phyloP scores from a whole-genome alignment of 768 basidiomycete species.

The Zangia roseola region DNA sequence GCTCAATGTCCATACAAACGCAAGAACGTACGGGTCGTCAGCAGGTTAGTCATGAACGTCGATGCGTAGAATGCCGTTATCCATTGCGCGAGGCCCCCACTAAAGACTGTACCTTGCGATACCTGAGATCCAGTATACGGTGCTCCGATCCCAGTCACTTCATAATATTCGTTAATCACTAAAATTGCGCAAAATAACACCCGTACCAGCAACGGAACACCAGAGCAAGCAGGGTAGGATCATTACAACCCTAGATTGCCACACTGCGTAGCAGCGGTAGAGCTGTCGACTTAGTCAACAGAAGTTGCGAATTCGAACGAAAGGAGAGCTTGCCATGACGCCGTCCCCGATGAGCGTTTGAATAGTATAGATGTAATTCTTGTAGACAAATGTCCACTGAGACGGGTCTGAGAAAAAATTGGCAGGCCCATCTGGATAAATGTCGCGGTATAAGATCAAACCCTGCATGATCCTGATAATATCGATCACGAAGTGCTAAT shows the following conservation, averaged over 20 bases:
- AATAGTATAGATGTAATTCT: slow-evolving; percentile 12
- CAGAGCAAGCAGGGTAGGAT: slow-evolving; percentile 24
- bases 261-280: slow-evolving; percentile 25
- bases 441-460: slow-evolving; percentile 11
- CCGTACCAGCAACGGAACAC: slow-evolving; percentile 20
- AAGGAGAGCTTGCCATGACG: slow-evolving; percentile 17
- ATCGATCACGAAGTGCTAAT: slow-evolving; percentile 17
- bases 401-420: slow-evolving; percentile 22
- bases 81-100: slow-evolving; percentile 23
- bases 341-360: slow-evolving; percentile 26
- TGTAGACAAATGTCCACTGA: slow-evolving; percentile 26
- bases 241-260: slow-evolving; percentile 21
- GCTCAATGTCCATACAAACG: neutral
- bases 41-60: slow-evolving; percentile 33
- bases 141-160: slow-evolving; percentile 17
- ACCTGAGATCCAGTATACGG: slow-evolving; percentile 12
- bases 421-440: slow-evolving; percentile 20
- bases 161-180: neutral
- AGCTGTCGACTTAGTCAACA: neutral
- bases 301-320: neutral
- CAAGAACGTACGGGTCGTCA: slow-evolving; percentile 23
- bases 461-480: slow-evolving; percentile 20
- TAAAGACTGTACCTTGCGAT: slow-evolving; percentile 22
- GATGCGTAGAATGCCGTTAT: slow-evolving; percentile 32
- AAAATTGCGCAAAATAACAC: neutral